Percentiles rank a stretch among this genome's conserved stretches.
Evolutionary conservation across 257 asterid species (phyloP).

Genomic region (Voacanga thouarsii): DNA sequence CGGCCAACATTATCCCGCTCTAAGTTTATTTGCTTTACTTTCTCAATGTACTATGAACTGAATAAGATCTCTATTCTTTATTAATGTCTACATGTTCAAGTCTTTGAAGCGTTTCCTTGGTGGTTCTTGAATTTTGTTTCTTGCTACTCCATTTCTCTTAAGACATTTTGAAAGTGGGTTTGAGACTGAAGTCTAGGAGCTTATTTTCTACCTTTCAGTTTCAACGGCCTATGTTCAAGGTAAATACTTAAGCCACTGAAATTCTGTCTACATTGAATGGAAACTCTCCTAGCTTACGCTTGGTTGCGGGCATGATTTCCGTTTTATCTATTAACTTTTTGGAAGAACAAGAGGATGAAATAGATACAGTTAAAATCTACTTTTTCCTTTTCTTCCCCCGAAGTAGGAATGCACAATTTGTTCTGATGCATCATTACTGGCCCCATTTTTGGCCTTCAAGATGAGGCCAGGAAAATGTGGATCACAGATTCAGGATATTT

Average conservation of each 20-base stretch:
- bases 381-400: not conserved
- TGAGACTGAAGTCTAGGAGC: not conserved
- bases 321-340: not conserved
- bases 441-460: not conserved
- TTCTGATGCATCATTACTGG: not conserved
- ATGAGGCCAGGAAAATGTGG: too few species aligned
- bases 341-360: not conserved
- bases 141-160: not conserved
- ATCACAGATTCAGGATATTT: too few species aligned
- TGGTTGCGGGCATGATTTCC: not conserved
- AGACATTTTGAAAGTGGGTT: not conserved
- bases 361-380: too few species aligned
- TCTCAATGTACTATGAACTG: not conserved
- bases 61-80: too few species aligned
- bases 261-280: too few species aligned
- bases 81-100: not conserved
- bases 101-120: not conserved
- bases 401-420: not conserved
- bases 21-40: not conserved
- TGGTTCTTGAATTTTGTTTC: not conserved
- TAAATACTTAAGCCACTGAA: too few species aligned
- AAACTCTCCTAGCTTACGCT: not conserved
- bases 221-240: not conserved
- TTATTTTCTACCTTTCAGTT: not conserved
- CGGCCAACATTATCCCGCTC: too few species aligned